Conservation (phyloP, 73 alveolate species). For the Effrenium voratum region DNA sequence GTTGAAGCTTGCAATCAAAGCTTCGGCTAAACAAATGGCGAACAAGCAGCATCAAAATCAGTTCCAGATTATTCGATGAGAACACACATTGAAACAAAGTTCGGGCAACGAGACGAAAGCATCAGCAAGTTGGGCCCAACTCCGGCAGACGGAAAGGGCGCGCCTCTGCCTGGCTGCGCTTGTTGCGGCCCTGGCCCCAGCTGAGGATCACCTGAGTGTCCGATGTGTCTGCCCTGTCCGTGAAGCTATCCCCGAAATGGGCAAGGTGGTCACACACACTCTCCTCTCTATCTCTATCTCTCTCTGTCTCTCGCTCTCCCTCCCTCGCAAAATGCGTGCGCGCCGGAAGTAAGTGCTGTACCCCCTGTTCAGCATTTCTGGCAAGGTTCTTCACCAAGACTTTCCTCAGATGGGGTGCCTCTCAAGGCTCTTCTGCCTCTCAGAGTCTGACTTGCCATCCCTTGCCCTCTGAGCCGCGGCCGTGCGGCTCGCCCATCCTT, state of each 20-base stretch:
- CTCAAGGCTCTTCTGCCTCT: background rate
- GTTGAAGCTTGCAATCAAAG: too few species aligned
- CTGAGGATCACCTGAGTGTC: conserved; percentile 60
- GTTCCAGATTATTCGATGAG: too few species aligned
- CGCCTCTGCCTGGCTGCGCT: conserved; percentile 39
- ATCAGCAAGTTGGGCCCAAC: too few species aligned
- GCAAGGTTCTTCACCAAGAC: conserved; percentile 22
- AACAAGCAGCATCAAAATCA: too few species aligned
- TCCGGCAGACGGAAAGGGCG: too few species aligned
- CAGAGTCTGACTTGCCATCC: background rate
- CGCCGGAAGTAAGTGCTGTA: background rate
- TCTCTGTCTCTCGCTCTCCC: background rate
- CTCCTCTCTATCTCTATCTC: background rate
- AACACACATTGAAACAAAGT: too few species aligned
- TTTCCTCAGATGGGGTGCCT: conserved; percentile 15
- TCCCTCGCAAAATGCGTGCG: too few species aligned
- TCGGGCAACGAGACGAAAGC: too few species aligned
- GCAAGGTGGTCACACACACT: too few species aligned
- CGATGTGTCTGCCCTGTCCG: too few species aligned
- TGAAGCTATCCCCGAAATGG: background rate
- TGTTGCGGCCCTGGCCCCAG: conserved; percentile 76
- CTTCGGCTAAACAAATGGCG: too few species aligned
- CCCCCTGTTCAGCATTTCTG: conserved; percentile 66
- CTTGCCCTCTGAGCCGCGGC: background rate
- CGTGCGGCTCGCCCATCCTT: conserved; percentile 41